Evolutionary conservation across 164 flowering plant genomes (phyloP), one percentile per base, ranked within the genome.

Genomic region (Macadamia tetraphylla): DNA sequence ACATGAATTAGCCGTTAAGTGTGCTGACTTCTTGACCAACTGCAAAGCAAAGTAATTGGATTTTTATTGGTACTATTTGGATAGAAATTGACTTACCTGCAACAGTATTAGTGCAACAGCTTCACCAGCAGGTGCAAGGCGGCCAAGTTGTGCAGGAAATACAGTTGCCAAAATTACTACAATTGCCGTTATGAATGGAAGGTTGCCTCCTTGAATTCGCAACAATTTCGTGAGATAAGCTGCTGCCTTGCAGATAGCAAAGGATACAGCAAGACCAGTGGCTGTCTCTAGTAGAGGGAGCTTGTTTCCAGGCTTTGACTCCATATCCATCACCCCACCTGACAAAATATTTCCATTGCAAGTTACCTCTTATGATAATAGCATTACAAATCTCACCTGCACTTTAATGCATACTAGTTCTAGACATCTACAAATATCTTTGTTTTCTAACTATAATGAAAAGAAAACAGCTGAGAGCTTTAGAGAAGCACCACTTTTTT

Each of bases 91-190:
- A 59, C 65, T 62, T 76, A 87, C 98, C 97, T 91, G 96, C 90
- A 91, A 83, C 66, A 88, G 76, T 48, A 91, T 77, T 70, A 85
- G 29, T 68, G 97, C 86, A 71, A 87, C 67, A 62, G 86, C 79
- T 51, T 94, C 92, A 44, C 91, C 92, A 63, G 93, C 73, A 70
- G 94, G 95, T 62, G 95, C 98, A 67, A 91, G 89, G 67, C 74
- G 58, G 61, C 76, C 76, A 76, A 86, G 81, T 6, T 77, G 81
- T 44, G 65, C 69, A 15, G 96, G 95, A 69, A 90, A 71, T 2
- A 71, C 23, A 60, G 93, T 88, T 63, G 96, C 95, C 61, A 91
- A 63, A 65, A 79, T n/a, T 51, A 94, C 87, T 56, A 84, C 87
- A 59, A 83, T 73, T 15, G 87, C 95, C 62, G 96, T 90, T 48